These are phyloP conservation scores for Candida coleopterorum DNA, from an alignment of 805 yeast species.

Conservation along the genomic window DNA sequence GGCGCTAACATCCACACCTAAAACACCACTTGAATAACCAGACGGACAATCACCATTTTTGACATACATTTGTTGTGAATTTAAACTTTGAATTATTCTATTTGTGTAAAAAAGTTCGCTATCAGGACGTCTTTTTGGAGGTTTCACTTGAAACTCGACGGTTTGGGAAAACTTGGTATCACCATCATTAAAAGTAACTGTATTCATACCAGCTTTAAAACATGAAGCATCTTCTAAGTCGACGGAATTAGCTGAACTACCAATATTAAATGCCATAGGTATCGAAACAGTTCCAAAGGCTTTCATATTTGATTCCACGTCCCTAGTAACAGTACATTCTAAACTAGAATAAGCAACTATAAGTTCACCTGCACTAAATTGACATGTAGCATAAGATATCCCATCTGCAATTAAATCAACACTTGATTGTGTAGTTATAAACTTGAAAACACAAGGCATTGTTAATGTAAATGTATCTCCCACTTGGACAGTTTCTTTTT, in stretches of 20 bases:
- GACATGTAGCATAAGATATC: slow-evolving; percentile 19
- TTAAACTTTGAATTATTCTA: slow-evolving; percentile 13
- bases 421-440: slow-evolving; percentile 11
- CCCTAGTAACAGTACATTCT: slow-evolving; percentile 14
- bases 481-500: slow-evolving; percentile 10
- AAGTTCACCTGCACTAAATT: slow-evolving; percentile 13
- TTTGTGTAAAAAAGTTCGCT: not conserved
- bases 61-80: slow-evolving; percentile 11
- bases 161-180: slow-evolving; percentile 9
- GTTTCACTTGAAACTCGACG: slow-evolving; percentile 8
- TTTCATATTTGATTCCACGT: slow-evolving; percentile 9
- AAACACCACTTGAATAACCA: slow-evolving; percentile 18
- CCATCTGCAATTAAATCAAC: slow-evolving; percentile 13
- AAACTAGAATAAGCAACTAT: slow-evolving; percentile 13
- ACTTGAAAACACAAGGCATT: slow-evolving; percentile 23
- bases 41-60: slow-evolving; percentile 14
- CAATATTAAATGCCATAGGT: slow-evolving; percentile 20
- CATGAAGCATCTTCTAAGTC: slow-evolving; percentile 17
- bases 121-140: not conserved
- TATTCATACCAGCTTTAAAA: slow-evolving; percentile 15
- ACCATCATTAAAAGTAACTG: too few relatives aligned
- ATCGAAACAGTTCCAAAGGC: slow-evolving; percentile 18
- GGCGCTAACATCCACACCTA: slow-evolving; percentile 13
- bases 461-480: slow-evolving; percentile 25
- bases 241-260: slow-evolving; percentile 12